Conservation (phyloP, 306 rosid genomes). For the Ziziphus jujuba region DNA sequence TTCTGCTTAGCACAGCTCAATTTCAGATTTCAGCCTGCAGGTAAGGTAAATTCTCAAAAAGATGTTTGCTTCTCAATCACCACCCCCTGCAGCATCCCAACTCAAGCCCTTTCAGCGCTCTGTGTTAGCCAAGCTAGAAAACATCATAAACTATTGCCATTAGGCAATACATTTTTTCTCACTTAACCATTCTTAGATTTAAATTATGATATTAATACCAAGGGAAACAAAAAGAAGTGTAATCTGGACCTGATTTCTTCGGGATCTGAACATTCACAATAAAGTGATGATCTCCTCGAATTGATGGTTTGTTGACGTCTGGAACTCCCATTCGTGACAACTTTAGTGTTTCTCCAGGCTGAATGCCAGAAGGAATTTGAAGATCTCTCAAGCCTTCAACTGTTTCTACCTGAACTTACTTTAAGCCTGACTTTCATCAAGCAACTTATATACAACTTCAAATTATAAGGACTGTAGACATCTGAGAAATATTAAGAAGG, state of each 20-base stretch:
- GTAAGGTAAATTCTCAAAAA: no score
- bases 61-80: no score
- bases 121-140: no score
- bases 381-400: slow-evolving; percentile 80
- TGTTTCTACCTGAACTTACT: slow-evolving; percentile 75
- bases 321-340: slow-evolving; percentile 73
- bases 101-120: no score
- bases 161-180: no score
- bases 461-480: neutral
- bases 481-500: neutral
- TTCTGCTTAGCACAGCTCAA: no score
- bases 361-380: slow-evolving; percentile 79
- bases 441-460: neutral
- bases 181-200: neutral
- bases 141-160: no score
- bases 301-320: slow-evolving; percentile 69
- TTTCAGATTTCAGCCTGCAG: no score
- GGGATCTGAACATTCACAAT: slow-evolving; percentile 76
- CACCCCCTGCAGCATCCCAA: no score
- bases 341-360: slow-evolving; percentile 81
- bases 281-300: slow-evolving; percentile 88
- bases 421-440: slow-evolving; percentile 18
- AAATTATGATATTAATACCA: neutral
- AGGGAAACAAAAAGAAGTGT: slow-evolving; percentile 10
- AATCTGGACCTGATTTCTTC: slow-evolving; percentile 64